Conservation (phyloP, 768 basidiomycete genomes). For the Cystobasidiopsis lactophilus region DNA sequence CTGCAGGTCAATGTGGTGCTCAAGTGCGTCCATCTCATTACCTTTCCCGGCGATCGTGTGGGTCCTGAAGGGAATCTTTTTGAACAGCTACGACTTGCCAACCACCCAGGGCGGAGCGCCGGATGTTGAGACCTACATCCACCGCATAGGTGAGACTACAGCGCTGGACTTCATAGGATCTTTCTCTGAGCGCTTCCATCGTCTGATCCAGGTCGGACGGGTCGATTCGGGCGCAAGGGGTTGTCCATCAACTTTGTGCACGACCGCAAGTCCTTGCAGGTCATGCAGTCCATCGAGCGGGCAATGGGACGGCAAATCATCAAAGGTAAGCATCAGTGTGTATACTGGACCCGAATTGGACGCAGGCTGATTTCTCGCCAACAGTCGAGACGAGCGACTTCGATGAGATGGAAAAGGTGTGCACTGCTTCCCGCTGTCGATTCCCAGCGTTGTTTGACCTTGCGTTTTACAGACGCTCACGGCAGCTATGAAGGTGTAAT, state of each 20-base stretch:
- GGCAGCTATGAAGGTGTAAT: too few species aligned
- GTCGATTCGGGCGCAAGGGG: constrained; percentile 89
- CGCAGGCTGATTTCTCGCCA: too few species aligned
- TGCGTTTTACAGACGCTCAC: too few species aligned
- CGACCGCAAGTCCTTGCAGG: constrained; percentile 59
- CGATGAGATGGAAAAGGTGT: constrained; percentile 49
- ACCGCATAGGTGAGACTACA: constrained; percentile 60
- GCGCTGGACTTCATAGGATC: constrained; percentile 4
- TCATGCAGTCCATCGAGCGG: constrained; percentile 76
- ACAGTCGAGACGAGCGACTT: constrained; percentile 78
- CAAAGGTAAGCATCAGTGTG: too few species aligned
- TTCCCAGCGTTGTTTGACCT: too few species aligned
- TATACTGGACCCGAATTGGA: too few species aligned
- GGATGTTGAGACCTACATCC: constrained; percentile 92
- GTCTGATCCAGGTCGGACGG: constrained; percentile 57
- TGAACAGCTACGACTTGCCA: constrained; percentile 21
- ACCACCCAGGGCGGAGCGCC: constrained; percentile 36
- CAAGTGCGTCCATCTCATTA: constrained; percentile 84
- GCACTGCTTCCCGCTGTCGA: neutral
- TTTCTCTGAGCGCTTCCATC: neutral
- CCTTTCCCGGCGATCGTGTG: constrained; percentile 44
- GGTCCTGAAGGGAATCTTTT: too few species aligned
- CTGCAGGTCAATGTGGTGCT: constrained; percentile 99
- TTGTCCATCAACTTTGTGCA: constrained; percentile 96
- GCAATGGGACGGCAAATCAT: constrained; percentile 54